Conservation (phyloP, 1,284 basidiomycete species). For the Neolentinus lepideus region DNA sequence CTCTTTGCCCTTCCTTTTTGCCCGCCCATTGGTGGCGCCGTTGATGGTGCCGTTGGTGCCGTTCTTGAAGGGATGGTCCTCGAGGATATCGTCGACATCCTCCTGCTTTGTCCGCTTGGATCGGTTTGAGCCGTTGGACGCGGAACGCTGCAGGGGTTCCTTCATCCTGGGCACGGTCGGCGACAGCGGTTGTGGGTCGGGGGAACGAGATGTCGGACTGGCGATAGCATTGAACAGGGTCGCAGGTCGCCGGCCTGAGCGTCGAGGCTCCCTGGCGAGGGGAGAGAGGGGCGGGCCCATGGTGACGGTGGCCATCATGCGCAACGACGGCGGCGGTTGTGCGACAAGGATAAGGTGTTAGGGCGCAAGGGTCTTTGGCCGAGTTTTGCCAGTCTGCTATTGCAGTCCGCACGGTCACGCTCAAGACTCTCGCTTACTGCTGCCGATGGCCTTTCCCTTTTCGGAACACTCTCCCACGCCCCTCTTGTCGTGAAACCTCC, state of each 20-base stretch:
- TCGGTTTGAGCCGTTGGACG: conserved; percentile 34
- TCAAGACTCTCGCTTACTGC: neutral
- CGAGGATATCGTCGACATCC: conserved; percentile 56
- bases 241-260: conserved; percentile 64
- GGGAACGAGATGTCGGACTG: conserved; percentile 73
- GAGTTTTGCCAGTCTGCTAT: conserved; percentile 1
- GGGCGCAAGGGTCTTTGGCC: neutral
- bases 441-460: neutral
- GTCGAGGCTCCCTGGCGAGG: conserved; percentile 51
- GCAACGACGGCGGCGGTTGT: neutral
- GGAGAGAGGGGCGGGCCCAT: conserved; percentile 76
- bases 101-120: conserved; percentile 68
- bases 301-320: conserved; percentile 22
- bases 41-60: conserved; percentile 30
- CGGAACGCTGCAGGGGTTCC: conserved; percentile 33
- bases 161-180: conserved; percentile 29
- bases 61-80: conserved; percentile 39
- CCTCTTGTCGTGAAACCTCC: neutral
- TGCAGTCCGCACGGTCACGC: neutral
- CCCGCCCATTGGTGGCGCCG: conserved; percentile 27
- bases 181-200: conserved; percentile 34
- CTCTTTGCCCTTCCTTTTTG: conserved; percentile 51
- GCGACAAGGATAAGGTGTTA: neutral
- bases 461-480: neutral
- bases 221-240: conserved; percentile 58